Conservation (phyloP, 129 eudicot species). For the Logfia minima region DNA sequence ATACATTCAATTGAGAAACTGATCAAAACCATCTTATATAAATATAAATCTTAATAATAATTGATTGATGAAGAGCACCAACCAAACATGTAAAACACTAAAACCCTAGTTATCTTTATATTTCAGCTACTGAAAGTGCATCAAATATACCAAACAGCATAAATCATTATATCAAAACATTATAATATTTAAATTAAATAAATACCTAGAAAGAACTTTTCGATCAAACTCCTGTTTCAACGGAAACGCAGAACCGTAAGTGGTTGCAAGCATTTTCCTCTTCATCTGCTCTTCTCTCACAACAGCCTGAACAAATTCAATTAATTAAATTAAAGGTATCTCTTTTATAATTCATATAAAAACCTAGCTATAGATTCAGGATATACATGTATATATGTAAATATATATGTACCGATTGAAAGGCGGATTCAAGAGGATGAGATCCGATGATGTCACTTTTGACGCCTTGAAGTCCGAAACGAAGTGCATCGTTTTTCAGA, state of each 20-base stretch:
- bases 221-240: conserved; percentile 90
- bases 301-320: conserved; percentile 45
- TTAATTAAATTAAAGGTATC: not conserved
- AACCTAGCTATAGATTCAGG: not conserved
- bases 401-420: conserved; percentile 44
- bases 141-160: not conserved
- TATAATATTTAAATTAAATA: not conserved
- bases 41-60: no score
- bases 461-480: conserved; percentile 80
- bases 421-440: conserved; percentile 82
- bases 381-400: not conserved
- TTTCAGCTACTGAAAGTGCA: not conserved
- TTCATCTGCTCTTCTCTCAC: conserved; percentile 67
- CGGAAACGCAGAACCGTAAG: conserved; percentile 92
- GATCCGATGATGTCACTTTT: conserved; percentile 80
- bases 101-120: conserved; percentile 29
- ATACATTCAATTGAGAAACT: not conserved
- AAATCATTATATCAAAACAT: not conserved
- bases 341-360: conserved; percentile 1
- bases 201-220: conserved; percentile 73
- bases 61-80: not conserved
- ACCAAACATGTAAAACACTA: not conserved
- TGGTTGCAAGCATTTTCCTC: conserved; percentile 60
- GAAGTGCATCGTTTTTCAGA: conserved; percentile 56
- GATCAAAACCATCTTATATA: no score